phyloP scores from a whole-genome alignment of 1,139 yeast species.

The Pichia inconspicua region DNA sequence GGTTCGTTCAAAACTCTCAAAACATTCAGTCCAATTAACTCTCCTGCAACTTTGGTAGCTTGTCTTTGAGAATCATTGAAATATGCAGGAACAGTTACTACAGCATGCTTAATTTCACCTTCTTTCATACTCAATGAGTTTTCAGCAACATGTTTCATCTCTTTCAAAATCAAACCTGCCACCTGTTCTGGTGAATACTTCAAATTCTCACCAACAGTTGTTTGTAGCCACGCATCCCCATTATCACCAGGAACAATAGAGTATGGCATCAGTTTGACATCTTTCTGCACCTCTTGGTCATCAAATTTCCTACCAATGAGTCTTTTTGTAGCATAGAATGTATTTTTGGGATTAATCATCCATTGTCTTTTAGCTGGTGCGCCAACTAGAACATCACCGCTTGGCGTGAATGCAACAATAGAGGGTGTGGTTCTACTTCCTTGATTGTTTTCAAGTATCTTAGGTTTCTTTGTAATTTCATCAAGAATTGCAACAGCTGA shows the following conservation, averaged over 20 bases:
- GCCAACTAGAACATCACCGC: slow-evolving; percentile 46
- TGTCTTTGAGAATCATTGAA: slow-evolving; percentile 74
- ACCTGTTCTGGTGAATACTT: slow-evolving; percentile 49
- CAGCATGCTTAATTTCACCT: slow-evolving; percentile 46
- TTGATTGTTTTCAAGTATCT: slow-evolving; percentile 58
- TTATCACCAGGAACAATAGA: slow-evolving; percentile 42
- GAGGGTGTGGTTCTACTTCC: slow-evolving; percentile 72
- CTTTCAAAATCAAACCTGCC: slow-evolving; percentile 42
- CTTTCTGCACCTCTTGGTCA: slow-evolving; percentile 60
- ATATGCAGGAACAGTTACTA: slow-evolving; percentile 75
- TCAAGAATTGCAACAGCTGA: slow-evolving; percentile 70
- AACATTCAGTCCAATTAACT: slow-evolving; percentile 57
- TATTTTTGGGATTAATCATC: slow-evolving; percentile 54
- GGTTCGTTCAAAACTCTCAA: slow-evolving; percentile 71
- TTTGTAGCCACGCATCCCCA: slow-evolving; percentile 58
- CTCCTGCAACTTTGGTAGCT: slow-evolving; percentile 69
- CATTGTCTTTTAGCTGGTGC: slow-evolving; percentile 63
- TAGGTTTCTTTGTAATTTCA: slow-evolving; percentile 34
- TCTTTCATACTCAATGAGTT: slow-evolving; percentile 29
- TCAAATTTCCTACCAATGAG: slow-evolving; percentile 59
- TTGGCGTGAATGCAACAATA: slow-evolving; percentile 49
- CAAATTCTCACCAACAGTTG: slow-evolving; percentile 25
- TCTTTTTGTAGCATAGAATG: slow-evolving; percentile 69
- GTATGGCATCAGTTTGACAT: slow-evolving; percentile 48
- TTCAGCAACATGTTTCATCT: slow-evolving; percentile 54